Conservation (phyloP, 2,329 filamentous ascomycete species). For the Claviceps capensis region DNA sequence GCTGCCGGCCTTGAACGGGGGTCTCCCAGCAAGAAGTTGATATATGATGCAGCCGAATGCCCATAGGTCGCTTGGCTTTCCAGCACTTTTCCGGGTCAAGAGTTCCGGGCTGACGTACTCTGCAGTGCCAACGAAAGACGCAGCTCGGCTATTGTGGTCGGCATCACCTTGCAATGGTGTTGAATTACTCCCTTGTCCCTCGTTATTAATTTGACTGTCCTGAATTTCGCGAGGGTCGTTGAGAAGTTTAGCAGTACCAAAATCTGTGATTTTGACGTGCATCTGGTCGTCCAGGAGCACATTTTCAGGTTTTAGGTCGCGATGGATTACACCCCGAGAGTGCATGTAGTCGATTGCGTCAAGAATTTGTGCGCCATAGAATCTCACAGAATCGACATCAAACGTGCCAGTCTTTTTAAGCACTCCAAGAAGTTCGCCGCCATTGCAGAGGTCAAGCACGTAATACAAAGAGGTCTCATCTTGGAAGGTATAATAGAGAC, state of each 20-base stretch:
- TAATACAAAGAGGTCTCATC: conserved; percentile 95
- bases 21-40: conserved; percentile 86
- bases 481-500: conserved; percentile 97
- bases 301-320: conserved; percentile 94
- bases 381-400: conserved; percentile 84
- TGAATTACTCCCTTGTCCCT: conserved; percentile 14
- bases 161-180: conserved; percentile 21
- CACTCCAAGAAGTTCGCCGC: conserved; percentile 82
- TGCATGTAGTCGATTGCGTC: conserved; percentile 99
- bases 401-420: conserved; percentile 92
- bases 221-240: conserved; percentile 25
- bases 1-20: conserved; percentile 89
- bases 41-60: conserved; percentile 98
- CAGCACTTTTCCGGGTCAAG: conserved; percentile 91
- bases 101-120: conserved; percentile 97
- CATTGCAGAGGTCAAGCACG: conserved; percentile 83
- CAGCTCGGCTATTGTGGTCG: conserved; percentile 58
- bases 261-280: conserved; percentile 98
- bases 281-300: conserved; percentile 89
- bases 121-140: conserved; percentile 93
- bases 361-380: conserved; percentile 91
- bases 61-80: conserved; percentile 96
- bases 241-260: conserved; percentile 92
- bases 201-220: conserved; percentile 25
- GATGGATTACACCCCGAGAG: conserved; percentile 85